A percentile compares a stretch with the other conserved stretches of the same genome.
phyloP scores from a whole-genome alignment of 2,329 filamentous ascomycete species.

The Talaromyces sp. region DNA sequence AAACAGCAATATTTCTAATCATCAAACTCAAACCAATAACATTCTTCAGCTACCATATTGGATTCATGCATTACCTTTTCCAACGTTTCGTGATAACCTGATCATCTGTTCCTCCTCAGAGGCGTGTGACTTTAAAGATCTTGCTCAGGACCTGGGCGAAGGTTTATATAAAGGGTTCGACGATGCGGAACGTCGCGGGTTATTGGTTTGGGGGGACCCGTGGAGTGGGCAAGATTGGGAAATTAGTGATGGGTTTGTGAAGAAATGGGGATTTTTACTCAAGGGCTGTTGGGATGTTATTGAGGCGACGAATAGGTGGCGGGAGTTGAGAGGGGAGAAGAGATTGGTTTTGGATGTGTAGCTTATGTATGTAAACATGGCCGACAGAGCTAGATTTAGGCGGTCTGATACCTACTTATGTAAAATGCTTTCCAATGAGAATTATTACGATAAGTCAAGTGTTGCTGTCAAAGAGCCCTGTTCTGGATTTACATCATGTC shows the following conservation, averaged over 20 bases:
- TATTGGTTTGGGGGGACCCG: neutral
- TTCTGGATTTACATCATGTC: too few relatives aligned
- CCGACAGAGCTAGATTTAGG: too few relatives aligned
- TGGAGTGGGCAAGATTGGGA: conserved; percentile 11
- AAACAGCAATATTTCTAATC: neutral
- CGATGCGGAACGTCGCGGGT: neutral
- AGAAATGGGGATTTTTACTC: conserved; percentile 23
- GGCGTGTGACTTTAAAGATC: neutral
- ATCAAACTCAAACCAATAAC: neutral
- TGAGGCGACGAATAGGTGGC: conserved; percentile 23
- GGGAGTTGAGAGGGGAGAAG: conserved; percentile 19
- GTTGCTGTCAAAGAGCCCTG: too few relatives aligned
- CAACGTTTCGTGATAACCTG: neutral
- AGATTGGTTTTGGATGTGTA: neutral
- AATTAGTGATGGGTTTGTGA: conserved; percentile 21
- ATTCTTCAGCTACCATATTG: conserved; percentile 1
- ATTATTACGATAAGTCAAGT: too few relatives aligned
- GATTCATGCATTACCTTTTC: neutral
- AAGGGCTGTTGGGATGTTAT: conserved; percentile 22
- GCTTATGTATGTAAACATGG: too few relatives aligned
- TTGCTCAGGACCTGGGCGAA: neutral
- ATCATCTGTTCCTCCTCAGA: neutral
- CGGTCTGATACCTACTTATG: too few relatives aligned
- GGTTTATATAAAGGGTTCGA: conserved; percentile 1
- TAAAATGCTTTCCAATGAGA: too few relatives aligned